These are phyloP conservation scores for Funneliformis mosseae DNA, from an alignment of 192 early-diverging fungal species.

Conservation along the genomic window DNA sequence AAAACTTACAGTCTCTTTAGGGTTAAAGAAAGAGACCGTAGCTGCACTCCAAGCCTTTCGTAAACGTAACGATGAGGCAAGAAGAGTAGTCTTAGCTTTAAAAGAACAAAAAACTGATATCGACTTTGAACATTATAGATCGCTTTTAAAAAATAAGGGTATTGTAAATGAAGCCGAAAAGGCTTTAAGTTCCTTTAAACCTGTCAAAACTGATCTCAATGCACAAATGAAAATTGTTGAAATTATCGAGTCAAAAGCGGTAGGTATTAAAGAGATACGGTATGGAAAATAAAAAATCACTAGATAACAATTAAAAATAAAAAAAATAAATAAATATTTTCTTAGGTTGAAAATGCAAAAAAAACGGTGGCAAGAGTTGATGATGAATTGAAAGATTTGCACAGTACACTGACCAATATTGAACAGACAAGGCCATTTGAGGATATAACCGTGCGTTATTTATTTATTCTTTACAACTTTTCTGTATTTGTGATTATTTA, in stretches of 20 bases:
- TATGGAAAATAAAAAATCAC: too few relatives aligned
- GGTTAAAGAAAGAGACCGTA: slow-evolving; percentile 86
- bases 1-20: slow-evolving; percentile 77
- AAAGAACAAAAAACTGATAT: slow-evolving; percentile 79
- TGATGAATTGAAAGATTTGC: slow-evolving; percentile 83
- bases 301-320: neutral
- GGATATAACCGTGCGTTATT: slow-evolving; percentile 78
- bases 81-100: slow-evolving; percentile 79
- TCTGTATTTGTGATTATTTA: neutral
- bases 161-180: slow-evolving; percentile 91
- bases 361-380: slow-evolving; percentile 84
- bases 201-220: slow-evolving; percentile 78
- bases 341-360: slow-evolving; percentile 79
- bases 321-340: too few relatives aligned
- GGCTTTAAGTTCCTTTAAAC: slow-evolving; percentile 77
- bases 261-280: slow-evolving; percentile 46
- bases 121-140: slow-evolving; percentile 88
- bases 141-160: slow-evolving; percentile 87
- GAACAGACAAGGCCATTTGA: slow-evolving; percentile 92
- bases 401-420: slow-evolving; percentile 90
- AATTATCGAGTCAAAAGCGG: slow-evolving; percentile 76
- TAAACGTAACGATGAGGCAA: slow-evolving; percentile 90
- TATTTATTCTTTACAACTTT: slow-evolving; percentile 26
- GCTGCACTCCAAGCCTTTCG: slow-evolving; percentile 87
- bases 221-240: slow-evolving; percentile 84